Conservation (phyloP, 2,329 filamentous ascomycete species). For the Venturia asperata region DNA sequence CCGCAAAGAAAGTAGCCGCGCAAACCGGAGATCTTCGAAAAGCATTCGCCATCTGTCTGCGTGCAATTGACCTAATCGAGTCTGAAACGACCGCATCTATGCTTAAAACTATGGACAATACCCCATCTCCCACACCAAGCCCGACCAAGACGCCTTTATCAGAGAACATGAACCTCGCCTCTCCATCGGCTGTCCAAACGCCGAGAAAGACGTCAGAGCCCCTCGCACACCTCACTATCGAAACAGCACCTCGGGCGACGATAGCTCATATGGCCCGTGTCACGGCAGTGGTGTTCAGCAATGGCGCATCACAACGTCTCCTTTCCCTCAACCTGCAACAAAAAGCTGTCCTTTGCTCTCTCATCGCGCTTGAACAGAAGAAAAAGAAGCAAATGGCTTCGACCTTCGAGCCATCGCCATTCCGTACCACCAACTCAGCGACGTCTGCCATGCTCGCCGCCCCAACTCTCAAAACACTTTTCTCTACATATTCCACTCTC, state of each 20-base stretch:
- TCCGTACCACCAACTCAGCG: conserved; percentile 33
- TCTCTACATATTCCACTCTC: conserved; percentile 71
- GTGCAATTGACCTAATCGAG: conserved; percentile 84
- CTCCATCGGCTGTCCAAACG: conserved; percentile 38
- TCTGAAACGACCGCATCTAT: conserved; percentile 71
- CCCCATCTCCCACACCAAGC: conserved; percentile 43
- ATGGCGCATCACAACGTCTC: conserved; percentile 77
- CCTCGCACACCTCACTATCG: conserved; percentile 57
- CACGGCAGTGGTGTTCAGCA: conserved; percentile 81
- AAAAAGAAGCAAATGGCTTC: conserved; percentile 27
- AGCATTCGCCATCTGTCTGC: conserved; percentile 87
- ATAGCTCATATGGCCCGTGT: conserved; percentile 90
- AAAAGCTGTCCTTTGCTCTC: conserved; percentile 84
- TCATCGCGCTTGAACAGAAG: conserved; percentile 78
- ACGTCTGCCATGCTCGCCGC: conserved; percentile 37
- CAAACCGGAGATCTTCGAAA: conserved; percentile 93
- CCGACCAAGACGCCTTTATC: conserved; percentile 70
- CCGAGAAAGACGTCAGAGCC: conserved; percentile 34
- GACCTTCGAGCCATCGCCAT: conserved; percentile 37
- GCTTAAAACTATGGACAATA: conserved; percentile 48
- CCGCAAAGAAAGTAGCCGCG: conserved; percentile 86
- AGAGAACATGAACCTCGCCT: conserved; percentile 73
- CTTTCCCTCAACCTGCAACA: conserved; percentile 89
- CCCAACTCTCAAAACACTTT: conserved; percentile 77
- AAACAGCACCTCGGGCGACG: conserved; percentile 78